These are phyloP conservation scores for Pulveroboletus sp. DNA, from an alignment of 768 basidiomycete species.

Conservation along the genomic window DNA sequence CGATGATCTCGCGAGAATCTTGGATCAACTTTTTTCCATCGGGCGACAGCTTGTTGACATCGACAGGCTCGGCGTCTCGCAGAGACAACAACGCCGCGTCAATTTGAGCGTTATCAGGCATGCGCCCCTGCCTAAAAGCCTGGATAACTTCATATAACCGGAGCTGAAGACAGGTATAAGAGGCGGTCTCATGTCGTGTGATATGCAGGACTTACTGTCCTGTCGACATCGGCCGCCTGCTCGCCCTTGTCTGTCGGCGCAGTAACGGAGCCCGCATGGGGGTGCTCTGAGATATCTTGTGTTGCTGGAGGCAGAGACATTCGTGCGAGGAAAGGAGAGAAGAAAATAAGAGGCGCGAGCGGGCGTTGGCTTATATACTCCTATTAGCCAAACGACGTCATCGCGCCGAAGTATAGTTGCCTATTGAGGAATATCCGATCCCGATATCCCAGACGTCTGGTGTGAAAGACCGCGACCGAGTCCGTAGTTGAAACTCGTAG, in stretches of 20 bases:
- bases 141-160: conserved; percentile 78
- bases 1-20: conserved; percentile 78
- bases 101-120: conserved; percentile 81
- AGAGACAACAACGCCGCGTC: conserved; percentile 70
- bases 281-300: conserved; percentile 61
- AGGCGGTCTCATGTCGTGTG: not conserved
- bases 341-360: not conserved
- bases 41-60: conserved; percentile 62
- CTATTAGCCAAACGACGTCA: conserved; percentile 18
- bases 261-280: conserved; percentile 57
- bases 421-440: conserved; percentile 5
- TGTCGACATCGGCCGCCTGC: conserved; percentile 74
- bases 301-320: conserved; percentile 69
- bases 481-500: too few species aligned
- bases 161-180: conserved; percentile 34
- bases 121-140: conserved; percentile 75
- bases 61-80: conserved; percentile 55
- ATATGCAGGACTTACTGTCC: conserved; percentile 48
- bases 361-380: conserved; percentile 7
- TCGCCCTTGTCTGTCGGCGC: conserved; percentile 57
- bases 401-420: not conserved
- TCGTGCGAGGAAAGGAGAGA: not conserved
- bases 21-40: conserved; percentile 76
- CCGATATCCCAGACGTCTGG: not conserved
- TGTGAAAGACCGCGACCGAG: too few species aligned